A percentile compares a stretch with the other conserved stretches of the same genome.
Conservation (phyloP, 78 protist species). For the Bodo saltans region DNA sequence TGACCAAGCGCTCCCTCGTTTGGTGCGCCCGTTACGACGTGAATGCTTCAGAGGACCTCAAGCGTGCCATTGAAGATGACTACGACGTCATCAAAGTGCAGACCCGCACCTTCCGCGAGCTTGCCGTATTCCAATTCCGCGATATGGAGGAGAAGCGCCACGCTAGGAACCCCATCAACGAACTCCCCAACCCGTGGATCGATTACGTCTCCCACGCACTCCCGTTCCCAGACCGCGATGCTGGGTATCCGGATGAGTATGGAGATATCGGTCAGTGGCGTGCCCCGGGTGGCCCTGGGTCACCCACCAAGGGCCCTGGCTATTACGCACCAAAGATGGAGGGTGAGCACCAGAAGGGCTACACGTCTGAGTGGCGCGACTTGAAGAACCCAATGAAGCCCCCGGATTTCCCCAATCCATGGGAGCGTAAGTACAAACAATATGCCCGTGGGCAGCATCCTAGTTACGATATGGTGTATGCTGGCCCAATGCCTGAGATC, state of each 20-base stretch:
- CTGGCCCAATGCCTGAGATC: background rate
- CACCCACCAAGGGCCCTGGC: background rate
- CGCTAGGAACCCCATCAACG: background rate
- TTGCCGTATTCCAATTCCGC: background rate
- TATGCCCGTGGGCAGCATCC: background rate
- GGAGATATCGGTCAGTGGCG: background rate
- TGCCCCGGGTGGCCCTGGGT: background rate
- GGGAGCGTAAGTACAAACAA: background rate
- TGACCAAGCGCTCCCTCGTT: background rate
- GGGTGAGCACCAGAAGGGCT: background rate
- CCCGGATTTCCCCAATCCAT: background rate
- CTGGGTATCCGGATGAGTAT: background rate
- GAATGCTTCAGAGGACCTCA: background rate
- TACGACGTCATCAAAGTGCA: constrained; percentile 5
- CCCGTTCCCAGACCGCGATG: background rate
- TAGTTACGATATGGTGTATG: background rate
- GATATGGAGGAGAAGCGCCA: background rate
- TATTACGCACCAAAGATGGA: background rate
- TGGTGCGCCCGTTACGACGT: constrained; percentile 17
- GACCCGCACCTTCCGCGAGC: background rate
- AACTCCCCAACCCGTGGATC: constrained; percentile 3
- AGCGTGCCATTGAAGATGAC: constrained; percentile 16
- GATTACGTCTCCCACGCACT: constrained; percentile 25
- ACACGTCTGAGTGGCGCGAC: background rate
- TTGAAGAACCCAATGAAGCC: background rate